A percentile compares a stretch with the other conserved stretches of the same genome.
phyloP scores from a whole-genome alignment of 441 rosid species.

The Mallotus japonicus region DNA sequence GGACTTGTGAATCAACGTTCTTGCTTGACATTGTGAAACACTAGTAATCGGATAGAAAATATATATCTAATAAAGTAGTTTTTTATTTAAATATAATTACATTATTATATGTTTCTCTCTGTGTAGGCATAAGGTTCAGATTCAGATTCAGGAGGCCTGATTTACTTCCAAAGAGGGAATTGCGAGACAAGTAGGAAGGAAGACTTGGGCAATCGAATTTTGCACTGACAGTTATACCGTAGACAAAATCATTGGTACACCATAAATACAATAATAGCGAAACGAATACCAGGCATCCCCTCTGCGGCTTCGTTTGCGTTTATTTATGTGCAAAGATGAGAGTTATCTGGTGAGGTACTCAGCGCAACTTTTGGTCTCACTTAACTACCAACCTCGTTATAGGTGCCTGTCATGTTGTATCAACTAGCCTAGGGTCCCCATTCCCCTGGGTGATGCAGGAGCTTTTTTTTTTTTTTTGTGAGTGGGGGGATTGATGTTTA shows the following conservation, averaged over 20 bases:
- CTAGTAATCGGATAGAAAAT: neutral
- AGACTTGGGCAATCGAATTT: neutral
- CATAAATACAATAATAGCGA: neutral
- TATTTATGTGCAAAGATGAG: slow-evolving; percentile 1
- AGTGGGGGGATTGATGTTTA: too few relatives aligned
- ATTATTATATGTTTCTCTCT: neutral
- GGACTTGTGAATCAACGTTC: neutral
- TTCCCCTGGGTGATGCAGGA: neutral
- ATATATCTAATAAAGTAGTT: neutral
- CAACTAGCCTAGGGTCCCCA: slow-evolving; percentile 3
- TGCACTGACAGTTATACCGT: neutral
- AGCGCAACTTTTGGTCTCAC: neutral
- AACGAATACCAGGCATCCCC: slow-evolving; percentile 9
- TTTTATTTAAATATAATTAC: neutral
- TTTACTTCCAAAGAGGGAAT: slow-evolving; percentile 73
- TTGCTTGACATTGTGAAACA: neutral
- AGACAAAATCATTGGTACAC: neutral
- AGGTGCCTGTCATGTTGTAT: slow-evolving; percentile 13
- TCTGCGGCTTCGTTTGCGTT: slow-evolving; percentile 13
- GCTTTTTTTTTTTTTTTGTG: too few relatives aligned
- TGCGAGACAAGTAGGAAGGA: slow-evolving; percentile 57
- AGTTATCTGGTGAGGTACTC: neutral
- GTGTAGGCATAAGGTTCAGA: slow-evolving; percentile 66
- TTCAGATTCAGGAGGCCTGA: slow-evolving; percentile 76
- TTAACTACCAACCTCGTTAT: neutral